Evolutionary conservation across 1,284 basidiomycete species (phyloP), one percentile per base, ranked within the genome.

Genomic region (Leccinum huronense): DNA sequence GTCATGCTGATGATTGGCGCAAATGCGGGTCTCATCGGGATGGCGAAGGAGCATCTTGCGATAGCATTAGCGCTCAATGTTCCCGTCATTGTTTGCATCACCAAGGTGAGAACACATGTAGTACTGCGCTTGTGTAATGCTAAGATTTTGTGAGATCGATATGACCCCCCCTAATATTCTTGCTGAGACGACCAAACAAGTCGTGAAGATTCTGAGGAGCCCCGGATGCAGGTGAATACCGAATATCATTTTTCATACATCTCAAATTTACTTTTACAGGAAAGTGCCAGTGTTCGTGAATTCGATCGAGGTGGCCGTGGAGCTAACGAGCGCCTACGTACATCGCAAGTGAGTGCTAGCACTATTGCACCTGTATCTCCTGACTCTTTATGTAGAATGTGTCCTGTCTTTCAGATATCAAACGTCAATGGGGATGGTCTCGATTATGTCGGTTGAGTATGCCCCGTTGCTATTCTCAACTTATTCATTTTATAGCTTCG

Each of bases 1-100:
- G 95, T 98, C 16, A 89, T 98, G 69, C 82, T 99, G 60, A 97
- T 98, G 81, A 93, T 99, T 11, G 97, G 96, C 34, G 96, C 89
- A 1, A 99, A 99, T 75, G 97, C 97, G 1, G 90, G 91, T 7
- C 77, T 99, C 58, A 97, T 98, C 65, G 97, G 97, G 57, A 98
- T 98, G 97, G 95, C 93, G 33, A 98, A 98, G 76, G 95, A 97
- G 75, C 97, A 98, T 77, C 81, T 98, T 13, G 95, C 97, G 1
- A 96, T 99, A 63, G 90, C 97, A 0, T 81, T 99, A 0, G 97
- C 97, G 1, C 80, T 99, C 57, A 94, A 90, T 70, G 93, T 99
- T 1, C 97, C 97, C 1, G 90, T 99, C 40, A 88, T 95, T 5
- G 92, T 97, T 33, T 95, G 94, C 75, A 91, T 98, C 60, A 98